Evolutionary conservation across 2,329 filamentous ascomycete genomes (phyloP), one percentile per base, ranked within the genome.

Genomic region (Ceratocystis ficicola): DNA sequence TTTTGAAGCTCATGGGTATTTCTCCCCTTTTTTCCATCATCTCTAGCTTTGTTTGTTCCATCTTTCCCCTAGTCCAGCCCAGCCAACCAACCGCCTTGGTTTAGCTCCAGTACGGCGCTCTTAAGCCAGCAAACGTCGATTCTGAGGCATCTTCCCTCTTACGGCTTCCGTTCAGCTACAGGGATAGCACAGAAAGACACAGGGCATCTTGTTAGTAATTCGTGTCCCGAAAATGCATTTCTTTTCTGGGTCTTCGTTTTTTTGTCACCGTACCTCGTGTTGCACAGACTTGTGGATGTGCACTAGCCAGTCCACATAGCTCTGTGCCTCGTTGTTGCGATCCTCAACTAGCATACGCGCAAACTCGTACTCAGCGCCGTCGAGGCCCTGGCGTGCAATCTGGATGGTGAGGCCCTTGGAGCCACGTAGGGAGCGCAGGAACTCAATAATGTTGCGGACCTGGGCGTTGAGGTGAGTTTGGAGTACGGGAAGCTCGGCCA

Each of bases 301-400:
- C 67, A 99, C 94, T 72, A 99, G 80, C 94, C 94, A 99, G 77
- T 99, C 94, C 44, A 97, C 94, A 76, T 97, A 99, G 73, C 89
- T 95, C 77, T 95, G 92, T 44, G 94, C 94, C 77, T 99, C 94
- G 70, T 96, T 96, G 75, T 97, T 97, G 70, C 94, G 84, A 73
- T 99, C 94, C 76, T 99, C 94, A 41, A 96, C 86, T 70, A 99
- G 76, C 76, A 95, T 80, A 64, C 92, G 81, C 6, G 94, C 94
- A 78, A 97, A 99, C 75, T 99, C 94, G 72, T 91, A 97, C 75
- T 99, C 94, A 2, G 92, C 90, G 0, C 94, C 94, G 72, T 99
- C 94, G 3, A 97, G 81, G 0, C 92, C 92, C 76, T 97, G 94
- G 67, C 94, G 79, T 6, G 94, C 94, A 61, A 99, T 80, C 76